A percentile compares a stretch with the other conserved stretches of the same genome.
phyloP scores from a whole-genome alignment of 1,139 yeast genomes.

The Yamadazyma kanchanaburiensis region DNA sequence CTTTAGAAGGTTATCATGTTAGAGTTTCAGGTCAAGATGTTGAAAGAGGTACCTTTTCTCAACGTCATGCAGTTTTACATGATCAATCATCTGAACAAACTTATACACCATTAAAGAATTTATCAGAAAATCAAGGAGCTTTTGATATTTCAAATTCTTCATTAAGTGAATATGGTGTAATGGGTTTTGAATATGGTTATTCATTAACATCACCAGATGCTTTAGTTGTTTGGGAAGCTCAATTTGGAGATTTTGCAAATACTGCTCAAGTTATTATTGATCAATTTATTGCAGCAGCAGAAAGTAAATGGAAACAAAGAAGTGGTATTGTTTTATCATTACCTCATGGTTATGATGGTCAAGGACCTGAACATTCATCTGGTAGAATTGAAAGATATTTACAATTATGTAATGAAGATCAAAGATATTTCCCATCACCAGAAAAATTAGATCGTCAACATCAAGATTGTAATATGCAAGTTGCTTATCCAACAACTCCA shows the following conservation, averaged over 20 bases:
- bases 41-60: constrained; percentile 99
- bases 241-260: constrained; percentile 99
- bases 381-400: constrained; percentile 97
- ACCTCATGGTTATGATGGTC: constrained; percentile 99
- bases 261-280: constrained; percentile 98
- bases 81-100: constrained; percentile 86
- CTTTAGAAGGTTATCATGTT: constrained; percentile 91
- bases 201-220: constrained; percentile 95
- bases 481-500: constrained; percentile 98
- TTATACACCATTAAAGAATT: constrained; percentile 79
- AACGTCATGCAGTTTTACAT: constrained; percentile 97
- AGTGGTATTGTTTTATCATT: constrained; percentile 92
- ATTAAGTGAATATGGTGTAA: constrained; percentile 95
- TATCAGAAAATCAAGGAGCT: constrained; percentile 79
- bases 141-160: constrained; percentile 94
- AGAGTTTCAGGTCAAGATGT: constrained; percentile 99
- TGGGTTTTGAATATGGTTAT: constrained; percentile 99
- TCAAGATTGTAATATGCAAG: constrained; percentile 97
- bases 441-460: constrained; percentile 94
- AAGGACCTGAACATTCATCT: constrained; percentile 99
- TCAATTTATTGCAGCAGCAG: constrained; percentile 96
- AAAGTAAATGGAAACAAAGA: constrained; percentile 98
- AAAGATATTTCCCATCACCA: constrained; percentile 85
- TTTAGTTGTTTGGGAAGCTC: constrained; percentile 98
- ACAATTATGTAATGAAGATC: constrained; percentile 95